Evolutionary conservation across 1,139 yeast species (phyloP), one percentile per base, ranked within the genome.

Genomic region (Protomyces inundatus): DNA sequence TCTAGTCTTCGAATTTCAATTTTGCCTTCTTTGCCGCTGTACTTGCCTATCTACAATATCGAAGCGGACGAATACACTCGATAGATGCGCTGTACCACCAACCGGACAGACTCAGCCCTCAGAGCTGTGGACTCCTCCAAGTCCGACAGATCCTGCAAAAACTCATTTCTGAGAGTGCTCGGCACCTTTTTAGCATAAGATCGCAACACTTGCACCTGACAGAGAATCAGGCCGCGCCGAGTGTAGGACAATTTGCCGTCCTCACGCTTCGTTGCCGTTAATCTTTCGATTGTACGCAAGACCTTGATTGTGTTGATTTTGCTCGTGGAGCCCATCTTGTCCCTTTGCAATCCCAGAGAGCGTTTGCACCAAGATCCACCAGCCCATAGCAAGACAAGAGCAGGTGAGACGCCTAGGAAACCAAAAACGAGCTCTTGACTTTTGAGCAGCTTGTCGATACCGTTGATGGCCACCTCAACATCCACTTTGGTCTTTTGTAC

Each of bases 401-500:
- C 84, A 0, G 98, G 98, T 54, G 93, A 82, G 4, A 95, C 85
- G 0, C 97, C 96, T 33, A 93, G 88, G 48, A 89, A 79, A 1
- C 96, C 97, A 77, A 93, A 90, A 33, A 93, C 95, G 61, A 93
- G 81, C 73, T 93, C 96, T 76, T 93, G 98, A 54, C 95, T 87
- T 74, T 90, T 87, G 64, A 93, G 80, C 69, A 93, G 78, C 73
- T 88, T 87, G 75, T 93, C 98, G 68, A 93, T 91, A 6, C 98
- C 98, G 70, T 82, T 84, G 67, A 93, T 82, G 0, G 97, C 98
- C 6, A 90, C 79, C 40, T 89, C 93, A 3, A 96, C 96, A 73
- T 93, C 98, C 12, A 93, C 97, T 76, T 93, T 93, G 12, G 96
- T 87, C 75, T 93, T 93, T 73, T 93, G 98, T 7, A 93, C 79